These are phyloP conservation scores for Saturnispora kantuleensis DNA, from an alignment of 805 yeast genomes.

Conservation along the genomic window DNA sequence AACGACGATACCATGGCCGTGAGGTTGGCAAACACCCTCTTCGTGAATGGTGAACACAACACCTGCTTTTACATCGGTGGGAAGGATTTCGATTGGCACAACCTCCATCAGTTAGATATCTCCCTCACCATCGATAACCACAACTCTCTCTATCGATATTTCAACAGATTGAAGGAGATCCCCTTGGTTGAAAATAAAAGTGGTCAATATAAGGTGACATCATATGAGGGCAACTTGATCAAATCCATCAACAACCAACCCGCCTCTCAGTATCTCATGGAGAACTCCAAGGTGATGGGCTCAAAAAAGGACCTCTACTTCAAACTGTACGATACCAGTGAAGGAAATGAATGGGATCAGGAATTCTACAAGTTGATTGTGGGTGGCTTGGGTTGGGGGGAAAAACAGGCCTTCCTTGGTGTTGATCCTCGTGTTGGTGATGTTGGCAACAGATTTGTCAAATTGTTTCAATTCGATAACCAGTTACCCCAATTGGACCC, in stretches of 20 bases:
- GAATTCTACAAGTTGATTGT: slow-evolving; percentile 47
- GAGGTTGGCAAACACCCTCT: slow-evolving; percentile 21
- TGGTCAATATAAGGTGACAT: slow-evolving; percentile 34
- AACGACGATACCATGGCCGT: neutral
- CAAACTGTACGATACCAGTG: slow-evolving; percentile 11
- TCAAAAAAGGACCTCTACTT: slow-evolving; percentile 19
- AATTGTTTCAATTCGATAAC: slow-evolving; percentile 14
- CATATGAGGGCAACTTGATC: slow-evolving; percentile 47
- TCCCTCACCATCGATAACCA: neutral
- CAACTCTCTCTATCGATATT: neutral
- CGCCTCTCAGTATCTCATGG: slow-evolving; percentile 48
- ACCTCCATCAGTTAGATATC: slow-evolving; percentile 6
- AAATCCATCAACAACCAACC: slow-evolving; percentile 44
- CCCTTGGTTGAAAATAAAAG: slow-evolving; percentile 8
- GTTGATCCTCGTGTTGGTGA: slow-evolving; percentile 46
- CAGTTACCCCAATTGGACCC: neutral
- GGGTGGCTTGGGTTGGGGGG: slow-evolving; percentile 75
- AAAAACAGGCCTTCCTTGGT: slow-evolving; percentile 55
- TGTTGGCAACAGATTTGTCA: slow-evolving; percentile 15
- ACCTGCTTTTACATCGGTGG: slow-evolving; percentile 19
- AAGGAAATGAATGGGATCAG: slow-evolving; percentile 11
- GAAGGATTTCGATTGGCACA: slow-evolving; percentile 9
- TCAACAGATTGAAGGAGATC: slow-evolving; percentile 11
- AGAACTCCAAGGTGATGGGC: slow-evolving; percentile 28
- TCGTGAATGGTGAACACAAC: slow-evolving; percentile 18